Evolutionary conservation across 192 early-diverging fungal genomes (phyloP).

Genomic region (Rhizophlyctis rosea): DNA sequence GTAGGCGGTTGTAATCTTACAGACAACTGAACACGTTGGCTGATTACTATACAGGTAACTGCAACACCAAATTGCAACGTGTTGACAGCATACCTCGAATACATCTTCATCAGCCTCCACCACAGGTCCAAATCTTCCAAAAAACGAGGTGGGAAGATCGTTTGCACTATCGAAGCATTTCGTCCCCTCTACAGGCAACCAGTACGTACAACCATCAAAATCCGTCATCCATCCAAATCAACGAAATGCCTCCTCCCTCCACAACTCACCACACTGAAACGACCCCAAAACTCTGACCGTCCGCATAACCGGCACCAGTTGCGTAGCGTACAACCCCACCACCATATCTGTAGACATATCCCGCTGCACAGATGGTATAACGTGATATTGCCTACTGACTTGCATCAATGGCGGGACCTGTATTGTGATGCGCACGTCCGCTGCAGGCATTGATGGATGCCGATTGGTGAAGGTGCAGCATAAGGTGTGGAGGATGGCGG

Average conservation of each 20-base stretch:
- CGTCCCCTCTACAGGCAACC: not conserved
- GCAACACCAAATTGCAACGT: no score
- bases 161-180: not conserved
- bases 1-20: no score
- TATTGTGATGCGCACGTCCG: not conserved
- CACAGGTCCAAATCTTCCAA: not conserved
- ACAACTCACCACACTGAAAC: not conserved
- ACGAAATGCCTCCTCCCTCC: not conserved
- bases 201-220: not conserved
- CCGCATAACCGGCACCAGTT: not conserved
- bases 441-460: not conserved
- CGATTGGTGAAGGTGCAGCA: not conserved
- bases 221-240: not conserved
- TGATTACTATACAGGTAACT: no score
- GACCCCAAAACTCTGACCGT: not conserved
- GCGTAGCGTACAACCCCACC: not conserved
- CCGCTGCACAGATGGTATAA: not conserved
- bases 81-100: no score
- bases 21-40: no score
- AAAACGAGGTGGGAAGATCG: not conserved
- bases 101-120: not conserved
- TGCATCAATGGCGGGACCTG: not conserved
- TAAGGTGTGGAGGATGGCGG: not conserved
- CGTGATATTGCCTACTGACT: not conserved
- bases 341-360: not conserved